Base-by-base conservation (phyloP, 1,139 yeast genomes). In the Hyphopichia wangnamkhiaoensis region DNA sequence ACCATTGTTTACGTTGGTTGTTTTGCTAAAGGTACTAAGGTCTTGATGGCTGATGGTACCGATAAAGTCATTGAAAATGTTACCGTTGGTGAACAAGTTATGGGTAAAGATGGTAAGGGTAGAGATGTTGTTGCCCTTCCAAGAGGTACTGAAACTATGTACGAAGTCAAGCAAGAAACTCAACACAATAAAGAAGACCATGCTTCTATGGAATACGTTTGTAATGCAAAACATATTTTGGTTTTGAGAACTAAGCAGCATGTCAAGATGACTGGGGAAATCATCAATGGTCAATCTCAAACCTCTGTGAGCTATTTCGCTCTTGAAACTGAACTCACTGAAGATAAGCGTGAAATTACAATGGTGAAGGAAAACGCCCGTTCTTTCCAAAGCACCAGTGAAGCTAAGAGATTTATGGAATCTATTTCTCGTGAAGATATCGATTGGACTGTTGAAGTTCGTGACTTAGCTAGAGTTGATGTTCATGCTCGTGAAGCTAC, bases 1-100 rank as follows among this genome's bases (percentile, higher is more conserved):
- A 87, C 88, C 42, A 93, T 93, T 64, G 86, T 91, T 58, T 93
- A 93, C 59, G 96, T 89, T 39, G 97, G 96, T 42, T 85, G 85
- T 61, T 59, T 60, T 32, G 57, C 57, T 43, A 43, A 58, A 34
- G 67, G 74, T 37, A 70, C 74, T 29, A 41, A 61, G 41, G 74
- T 70, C 29, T 42, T 70, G 53, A 68, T 67, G 74, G 63, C 71
- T 25, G 62, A 68, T 49, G 76, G 75, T 53, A 36, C 58, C 23
- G 60, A 57, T 31, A 55, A 53, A 38, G 39, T 45, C 1, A 54
- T 71, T 43, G 74, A 70, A 50, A 49, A 54, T 12, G 49, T 71
- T 37, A 34, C 44, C 13, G 50, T 67, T 37, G 74, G 72, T 47
- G 75, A 71, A 13, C 28, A 41, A 14, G 75, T 71, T 34, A 54